These are phyloP conservation scores for Neurospora terricola DNA, from an alignment of 495 filamentous ascomycete species.

Conservation along the genomic window DNA sequence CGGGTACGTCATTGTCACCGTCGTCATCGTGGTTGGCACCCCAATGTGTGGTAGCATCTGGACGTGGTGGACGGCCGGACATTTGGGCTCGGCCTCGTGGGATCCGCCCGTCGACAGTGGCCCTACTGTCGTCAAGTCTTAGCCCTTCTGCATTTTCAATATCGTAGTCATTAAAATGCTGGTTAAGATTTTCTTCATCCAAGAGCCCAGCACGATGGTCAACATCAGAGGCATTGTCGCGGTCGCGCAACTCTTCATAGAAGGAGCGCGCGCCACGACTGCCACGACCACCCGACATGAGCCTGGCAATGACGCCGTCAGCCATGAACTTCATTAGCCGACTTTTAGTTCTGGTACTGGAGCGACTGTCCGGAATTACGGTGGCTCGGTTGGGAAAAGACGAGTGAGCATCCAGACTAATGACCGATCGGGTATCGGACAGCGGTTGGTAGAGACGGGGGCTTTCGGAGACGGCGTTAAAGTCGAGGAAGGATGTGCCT, in stretches of 20 bases:
- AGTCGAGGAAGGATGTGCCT: not conserved
- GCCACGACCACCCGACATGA: not conserved
- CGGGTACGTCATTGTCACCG: conserved; percentile 83
- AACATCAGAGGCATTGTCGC: conserved; percentile 53
- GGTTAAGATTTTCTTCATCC: conserved; percentile 58
- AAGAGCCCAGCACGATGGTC: conserved; percentile 61
- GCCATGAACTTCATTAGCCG: not conserved
- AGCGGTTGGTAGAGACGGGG: not conserved
- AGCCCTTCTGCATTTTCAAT: conserved; percentile 51
- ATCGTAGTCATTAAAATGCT: conserved; percentile 61
- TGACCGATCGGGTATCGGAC: not conserved
- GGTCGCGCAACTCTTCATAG: conserved; percentile 58
- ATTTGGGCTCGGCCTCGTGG: conserved; percentile 4
- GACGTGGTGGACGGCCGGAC: conserved; percentile 1
- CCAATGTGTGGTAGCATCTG: not conserved
- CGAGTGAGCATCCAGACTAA: not conserved
- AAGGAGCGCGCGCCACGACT: conserved; percentile 40
- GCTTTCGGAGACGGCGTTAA: not conserved
- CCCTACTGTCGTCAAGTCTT: conserved; percentile 53
- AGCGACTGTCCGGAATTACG: not conserved
- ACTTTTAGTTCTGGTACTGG: not conserved
- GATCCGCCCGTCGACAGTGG: conserved; percentile 38
- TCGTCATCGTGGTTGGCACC: conserved; percentile 48
- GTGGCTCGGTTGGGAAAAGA: not conserved
- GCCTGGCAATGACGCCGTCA: not conserved